Evolutionary conservation across 495 filamentous ascomycete species (phyloP).

Genomic region (Viridothelium virens): DNA sequence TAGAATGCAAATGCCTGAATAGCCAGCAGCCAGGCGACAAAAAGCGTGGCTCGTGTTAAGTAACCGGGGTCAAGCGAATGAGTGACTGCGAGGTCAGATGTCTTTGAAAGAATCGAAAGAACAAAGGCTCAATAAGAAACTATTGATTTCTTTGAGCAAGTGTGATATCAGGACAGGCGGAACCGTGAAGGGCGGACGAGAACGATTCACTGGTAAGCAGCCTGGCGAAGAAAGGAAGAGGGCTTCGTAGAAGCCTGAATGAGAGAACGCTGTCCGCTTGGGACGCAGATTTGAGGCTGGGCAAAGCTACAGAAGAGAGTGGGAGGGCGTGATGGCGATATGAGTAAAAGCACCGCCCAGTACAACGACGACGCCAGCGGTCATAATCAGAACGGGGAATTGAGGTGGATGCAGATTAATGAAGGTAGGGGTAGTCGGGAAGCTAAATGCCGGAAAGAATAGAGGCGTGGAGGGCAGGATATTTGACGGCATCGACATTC

Average conservation of each 20-base stretch:
- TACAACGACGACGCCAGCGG: background rate
- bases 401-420: slow-evolving; percentile 10
- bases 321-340: background rate
- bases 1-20: background rate
- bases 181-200: background rate
- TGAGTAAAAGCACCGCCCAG: background rate
- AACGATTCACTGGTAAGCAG: background rate
- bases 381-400: background rate
- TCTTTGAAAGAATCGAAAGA: background rate
- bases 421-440: background rate
- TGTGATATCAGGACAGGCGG: background rate
- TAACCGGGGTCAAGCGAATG: background rate
- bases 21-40: background rate
- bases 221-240: background rate
- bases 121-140: background rate
- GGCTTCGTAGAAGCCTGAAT: background rate
- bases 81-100: background rate
- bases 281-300: background rate
- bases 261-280: slow-evolving; percentile 10
- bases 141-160: background rate
- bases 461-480: background rate
- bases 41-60: background rate
- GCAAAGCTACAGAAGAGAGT: background rate
- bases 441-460: background rate
- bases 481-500: background rate